phyloP scores from a whole-genome alignment of 2,329 filamentous ascomycete genomes.

The Coniochaeta ligniaria region DNA sequence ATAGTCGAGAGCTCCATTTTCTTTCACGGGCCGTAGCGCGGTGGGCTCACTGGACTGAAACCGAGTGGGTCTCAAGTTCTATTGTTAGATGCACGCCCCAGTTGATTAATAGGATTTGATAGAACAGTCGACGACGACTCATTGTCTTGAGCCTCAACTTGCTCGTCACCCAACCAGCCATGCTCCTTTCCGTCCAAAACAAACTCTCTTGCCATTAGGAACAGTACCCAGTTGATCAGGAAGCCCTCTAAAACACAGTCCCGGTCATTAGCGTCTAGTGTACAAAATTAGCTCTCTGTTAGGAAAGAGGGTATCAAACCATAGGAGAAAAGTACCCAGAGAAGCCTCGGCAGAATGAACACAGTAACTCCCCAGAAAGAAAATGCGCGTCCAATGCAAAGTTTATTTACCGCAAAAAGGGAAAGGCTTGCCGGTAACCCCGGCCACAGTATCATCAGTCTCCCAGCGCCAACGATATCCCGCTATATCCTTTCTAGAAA shows the following conservation, averaged over 20 bases:
- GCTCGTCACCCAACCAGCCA: background rate
- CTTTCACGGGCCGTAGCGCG: background rate
- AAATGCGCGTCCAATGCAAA: background rate
- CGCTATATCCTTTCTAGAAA: background rate
- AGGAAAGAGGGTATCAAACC: too few species aligned
- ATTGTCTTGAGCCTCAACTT: background rate
- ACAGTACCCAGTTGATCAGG: too few species aligned
- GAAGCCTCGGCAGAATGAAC: too few species aligned
- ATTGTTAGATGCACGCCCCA: background rate
- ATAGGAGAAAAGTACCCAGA: too few species aligned
- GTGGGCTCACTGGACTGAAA: background rate
- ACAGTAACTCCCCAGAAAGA: background rate
- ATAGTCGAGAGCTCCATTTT: background rate
- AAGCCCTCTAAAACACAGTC: too few species aligned
- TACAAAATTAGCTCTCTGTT: too few species aligned
- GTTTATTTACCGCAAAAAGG: background rate
- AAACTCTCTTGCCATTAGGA: background rate
- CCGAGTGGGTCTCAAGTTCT: background rate
- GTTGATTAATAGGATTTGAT: background rate
- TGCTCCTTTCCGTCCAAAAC: background rate
- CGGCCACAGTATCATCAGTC: background rate
- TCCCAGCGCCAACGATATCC: background rate
- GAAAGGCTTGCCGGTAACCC: background rate
- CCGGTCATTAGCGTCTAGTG: too few species aligned
- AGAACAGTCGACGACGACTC: background rate